Evolutionary conservation across 1,139 yeast genomes (phyloP).

Genomic region (Geotrichum siamense): DNA sequence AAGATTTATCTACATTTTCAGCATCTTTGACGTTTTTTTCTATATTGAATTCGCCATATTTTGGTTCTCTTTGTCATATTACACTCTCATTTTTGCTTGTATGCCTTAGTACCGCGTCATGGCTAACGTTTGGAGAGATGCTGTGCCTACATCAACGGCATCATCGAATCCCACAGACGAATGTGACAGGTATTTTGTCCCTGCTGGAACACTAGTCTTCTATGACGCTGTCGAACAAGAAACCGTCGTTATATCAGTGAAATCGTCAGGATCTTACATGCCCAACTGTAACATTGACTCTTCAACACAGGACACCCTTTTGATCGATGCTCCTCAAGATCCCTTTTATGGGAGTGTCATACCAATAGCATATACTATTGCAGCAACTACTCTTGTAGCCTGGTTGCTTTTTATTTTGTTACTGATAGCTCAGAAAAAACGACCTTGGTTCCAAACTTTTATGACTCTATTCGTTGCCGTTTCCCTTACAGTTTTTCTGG

Average conservation of each 20-base stretch:
- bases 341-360: conserved; percentile 35
- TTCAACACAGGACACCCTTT: conserved; percentile 6
- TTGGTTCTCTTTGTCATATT: too few relatives aligned
- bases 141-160: conserved; percentile 15
- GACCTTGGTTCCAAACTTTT: conserved; percentile 35
- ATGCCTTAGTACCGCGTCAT: too few relatives aligned
- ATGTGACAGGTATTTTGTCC: conserved; percentile 22
- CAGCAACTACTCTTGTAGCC: conserved; percentile 33
- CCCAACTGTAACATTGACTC: conserved; percentile 19
- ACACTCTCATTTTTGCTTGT: too few relatives aligned
- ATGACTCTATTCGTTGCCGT: conserved; percentile 31
- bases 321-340: conserved; percentile 14
- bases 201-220: conserved; percentile 24
- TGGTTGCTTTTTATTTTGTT: conserved; percentile 34
- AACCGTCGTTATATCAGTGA: conserved; percentile 17
- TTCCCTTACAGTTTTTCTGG: conserved; percentile 30
- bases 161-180: not conserved
- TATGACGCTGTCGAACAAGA: conserved; percentile 19
- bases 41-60: too few relatives aligned
- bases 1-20: too few relatives aligned
- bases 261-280: conserved; percentile 20
- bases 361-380: conserved; percentile 33
- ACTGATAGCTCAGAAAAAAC: conserved; percentile 28
- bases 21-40: too few relatives aligned
- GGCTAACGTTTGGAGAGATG: conserved; percentile 19